Base-by-base conservation (phyloP, 441 rosid genomes). In the Raphanus hybrid region DNA sequence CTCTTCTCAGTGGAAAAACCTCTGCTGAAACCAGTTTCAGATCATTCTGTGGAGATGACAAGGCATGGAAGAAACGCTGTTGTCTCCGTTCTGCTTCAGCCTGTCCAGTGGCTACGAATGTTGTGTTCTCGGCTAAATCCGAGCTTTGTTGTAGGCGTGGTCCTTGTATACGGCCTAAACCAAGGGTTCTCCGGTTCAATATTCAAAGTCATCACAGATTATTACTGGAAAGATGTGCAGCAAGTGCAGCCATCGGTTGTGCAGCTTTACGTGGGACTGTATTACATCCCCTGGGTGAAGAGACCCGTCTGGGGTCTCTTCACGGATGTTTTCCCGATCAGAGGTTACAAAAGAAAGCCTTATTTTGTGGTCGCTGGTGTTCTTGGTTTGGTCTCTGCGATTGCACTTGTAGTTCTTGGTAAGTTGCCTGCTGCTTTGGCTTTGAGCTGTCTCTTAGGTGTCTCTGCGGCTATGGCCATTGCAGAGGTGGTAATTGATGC, bases 401-500 rank as follows among this genome's bases (percentile, higher is more conserved):
- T 85, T 76, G 70, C 78, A 45, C 82, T 89, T 73, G 89, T 85
- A 34, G 78, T 77, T 32, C 60, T 82, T 12, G 90, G 89, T 3
- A 83, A 80, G 60, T 66, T 91, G 80, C 86, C 89, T 0, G 81
- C 82, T 71, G 79, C 79, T 29, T 70, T 87, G 74, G 97, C 92
- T 2, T 80, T 91, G 84, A 67, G 58, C 70, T 90, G 90, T 71
- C 83, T 93, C 82, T 29, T 84, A 57, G 98, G 95, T 60, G 78
- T 88, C 14, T 61, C 90, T 43, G 92, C 91, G 7, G 89, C 88
- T 15, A 57, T 93, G 84, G 98, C 98, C 1, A 90, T 90, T 35
- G 93, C 93, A 23, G 95, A 93, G 71, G 97, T 91, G 32, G 91
- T 88, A 3, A 91, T 91, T 63, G 98, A 93, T 82, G 98, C 98